Evolutionary conservation across 2,329 filamentous ascomycete genomes (phyloP).

Genomic region (Penicillium sclerotigenum): DNA sequence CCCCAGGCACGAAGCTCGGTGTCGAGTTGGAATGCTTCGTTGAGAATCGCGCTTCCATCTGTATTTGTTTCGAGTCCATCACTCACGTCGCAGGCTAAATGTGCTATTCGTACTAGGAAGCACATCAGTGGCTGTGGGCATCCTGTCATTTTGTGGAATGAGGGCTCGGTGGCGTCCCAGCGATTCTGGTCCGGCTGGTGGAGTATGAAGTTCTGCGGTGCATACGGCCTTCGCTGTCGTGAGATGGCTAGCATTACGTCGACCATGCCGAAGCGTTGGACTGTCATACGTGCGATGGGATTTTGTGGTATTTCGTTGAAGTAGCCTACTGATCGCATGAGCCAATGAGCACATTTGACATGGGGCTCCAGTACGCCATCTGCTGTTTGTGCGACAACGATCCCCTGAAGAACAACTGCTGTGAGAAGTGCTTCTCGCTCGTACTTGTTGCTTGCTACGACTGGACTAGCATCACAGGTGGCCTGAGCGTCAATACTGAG

Average conservation of each 20-base stretch:
- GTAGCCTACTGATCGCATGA: constrained; percentile 20
- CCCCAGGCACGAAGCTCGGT: constrained; percentile 23
- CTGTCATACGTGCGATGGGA: constrained; percentile 15
- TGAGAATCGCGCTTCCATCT: constrained; percentile 3
- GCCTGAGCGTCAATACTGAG: constrained; percentile 6
- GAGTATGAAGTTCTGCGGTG: constrained; percentile 17
- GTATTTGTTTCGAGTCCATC: constrained; percentile 3
- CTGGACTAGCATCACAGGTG: background rate
- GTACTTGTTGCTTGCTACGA: background rate
- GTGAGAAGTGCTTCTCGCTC: constrained; percentile 21
- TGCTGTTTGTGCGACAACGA: constrained; percentile 22
- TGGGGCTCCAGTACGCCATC: constrained; percentile 24
- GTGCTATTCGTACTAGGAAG: constrained; percentile 18
- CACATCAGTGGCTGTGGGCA: constrained; percentile 26
- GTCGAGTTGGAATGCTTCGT: constrained; percentile 15
- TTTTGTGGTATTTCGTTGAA: constrained; percentile 15
- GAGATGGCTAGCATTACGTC: constrained; percentile 26
- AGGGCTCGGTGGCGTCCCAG: constrained; percentile 23
- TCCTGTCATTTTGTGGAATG: constrained; percentile 26
- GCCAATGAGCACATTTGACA: constrained; percentile 21
- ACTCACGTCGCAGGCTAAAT: constrained; percentile 22
- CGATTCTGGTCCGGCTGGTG: constrained; percentile 15
- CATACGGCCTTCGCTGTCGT: constrained; percentile 20
- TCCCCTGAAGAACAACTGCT: constrained; percentile 21
- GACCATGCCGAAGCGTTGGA: constrained; percentile 26